A percentile compares a stretch with the other conserved stretches of the same genome.
phyloP scores from a whole-genome alignment of 305 asterid genomes.

The Monarda citriodora region DNA sequence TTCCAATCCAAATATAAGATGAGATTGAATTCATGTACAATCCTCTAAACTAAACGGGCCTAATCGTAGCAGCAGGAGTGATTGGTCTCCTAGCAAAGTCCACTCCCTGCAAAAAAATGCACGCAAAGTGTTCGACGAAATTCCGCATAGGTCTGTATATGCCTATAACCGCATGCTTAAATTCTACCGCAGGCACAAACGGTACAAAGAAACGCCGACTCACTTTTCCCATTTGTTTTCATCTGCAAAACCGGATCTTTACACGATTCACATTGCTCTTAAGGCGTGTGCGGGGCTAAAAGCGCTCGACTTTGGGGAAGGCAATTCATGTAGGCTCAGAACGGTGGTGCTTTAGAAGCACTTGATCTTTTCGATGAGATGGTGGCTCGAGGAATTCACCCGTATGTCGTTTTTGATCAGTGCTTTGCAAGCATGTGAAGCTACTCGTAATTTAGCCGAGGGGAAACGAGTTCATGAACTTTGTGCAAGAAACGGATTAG shows the following conservation, averaged over 20 bases:
- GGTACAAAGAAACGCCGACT: conserved; percentile 32
- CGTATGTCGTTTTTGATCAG: conserved; percentile 48
- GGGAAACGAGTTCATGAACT: conserved; percentile 61
- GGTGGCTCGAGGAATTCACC: conserved; percentile 41
- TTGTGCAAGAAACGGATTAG: conserved; percentile 37
- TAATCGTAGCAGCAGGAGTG: conserved; percentile 24
- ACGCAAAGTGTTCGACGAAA: conserved; percentile 79
- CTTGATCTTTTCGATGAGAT: conserved; percentile 48
- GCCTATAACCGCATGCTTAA: conserved; percentile 48
- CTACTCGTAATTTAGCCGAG: conserved; percentile 30
- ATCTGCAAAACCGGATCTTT: conserved; percentile 43
- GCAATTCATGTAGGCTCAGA: conserved; percentile 74
- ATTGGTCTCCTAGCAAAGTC: conserved; percentile 19
- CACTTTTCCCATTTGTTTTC: conserved; percentile 42
- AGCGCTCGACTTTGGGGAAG: conserved; percentile 50
- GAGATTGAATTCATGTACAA: too few species aligned
- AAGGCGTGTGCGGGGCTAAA: conserved; percentile 64
- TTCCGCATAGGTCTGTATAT: conserved; percentile 32
- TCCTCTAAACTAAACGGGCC: too few species aligned
- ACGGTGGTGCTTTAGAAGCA: conserved; percentile 43
- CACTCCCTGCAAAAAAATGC: conserved; percentile 15
- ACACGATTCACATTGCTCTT: conserved; percentile 40
- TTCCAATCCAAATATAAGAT: too few species aligned
- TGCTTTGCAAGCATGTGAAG: conserved; percentile 80
- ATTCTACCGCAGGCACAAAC: conserved; percentile 37